These are phyloP conservation scores for Piloderma croceum DNA, from an alignment of 768 basidiomycete species.

Conservation along the genomic window DNA sequence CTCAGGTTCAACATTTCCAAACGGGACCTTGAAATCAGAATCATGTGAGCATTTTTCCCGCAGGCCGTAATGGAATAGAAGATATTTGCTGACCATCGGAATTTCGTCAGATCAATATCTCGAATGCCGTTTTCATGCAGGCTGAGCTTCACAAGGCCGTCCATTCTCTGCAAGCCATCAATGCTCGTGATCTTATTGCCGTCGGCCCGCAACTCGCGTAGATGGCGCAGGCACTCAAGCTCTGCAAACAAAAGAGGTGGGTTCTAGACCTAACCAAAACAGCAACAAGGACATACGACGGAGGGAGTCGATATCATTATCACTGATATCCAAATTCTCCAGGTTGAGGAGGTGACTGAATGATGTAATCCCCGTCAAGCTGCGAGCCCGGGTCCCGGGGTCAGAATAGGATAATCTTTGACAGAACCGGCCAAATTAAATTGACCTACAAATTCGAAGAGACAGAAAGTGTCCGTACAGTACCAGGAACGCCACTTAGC, in stretches of 20 bases:
- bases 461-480: slow-evolving; percentile 71
- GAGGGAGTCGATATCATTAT: slow-evolving; percentile 85
- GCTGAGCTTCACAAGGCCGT: slow-evolving; percentile 79
- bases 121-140: slow-evolving; percentile 68
- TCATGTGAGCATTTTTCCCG: slow-evolving; percentile 7
- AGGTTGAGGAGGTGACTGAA: slow-evolving; percentile 83
- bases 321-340: slow-evolving; percentile 85
- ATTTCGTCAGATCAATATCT: slow-evolving; percentile 52
- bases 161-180: slow-evolving; percentile 74
- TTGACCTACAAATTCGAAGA: slow-evolving; percentile 63
- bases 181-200: slow-evolving; percentile 71
- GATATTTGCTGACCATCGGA: slow-evolving; percentile 56
- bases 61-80: slow-evolving; percentile 10
- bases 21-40: slow-evolving; percentile 34
- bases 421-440: slow-evolving; percentile 9
- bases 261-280: slow-evolving; percentile 8
- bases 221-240: slow-evolving; percentile 73
- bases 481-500: slow-evolving; percentile 72
- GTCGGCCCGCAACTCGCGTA: slow-evolving; percentile 89
- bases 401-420: slow-evolving; percentile 7
- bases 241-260: slow-evolving; percentile 43
- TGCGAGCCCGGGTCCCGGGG: slow-evolving; percentile 32
- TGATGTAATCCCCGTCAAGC: slow-evolving; percentile 81
- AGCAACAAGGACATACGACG: slow-evolving; percentile 56
- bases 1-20: slow-evolving; percentile 83